Percentiles rank a stretch among this genome's conserved stretches.
These are phyloP conservation scores for Curvularia verruculosa DNA, from an alignment of 2,329 filamentous ascomycete species.

Conservation along the genomic window DNA sequence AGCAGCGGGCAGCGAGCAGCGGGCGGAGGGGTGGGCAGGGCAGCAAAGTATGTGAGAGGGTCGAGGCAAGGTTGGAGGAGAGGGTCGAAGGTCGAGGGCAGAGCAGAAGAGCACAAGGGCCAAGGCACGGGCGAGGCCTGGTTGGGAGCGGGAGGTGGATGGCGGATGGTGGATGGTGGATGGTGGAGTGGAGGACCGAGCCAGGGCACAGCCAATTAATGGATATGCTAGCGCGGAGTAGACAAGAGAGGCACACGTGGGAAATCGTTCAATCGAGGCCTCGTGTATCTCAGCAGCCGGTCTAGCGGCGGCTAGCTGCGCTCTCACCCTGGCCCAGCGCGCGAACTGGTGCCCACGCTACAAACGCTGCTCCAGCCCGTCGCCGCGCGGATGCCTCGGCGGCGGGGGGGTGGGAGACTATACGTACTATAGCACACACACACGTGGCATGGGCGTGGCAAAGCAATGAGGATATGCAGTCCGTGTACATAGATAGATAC, in stretches of 20 bases:
- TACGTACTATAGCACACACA: background rate
- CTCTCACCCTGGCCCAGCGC: slow-evolving; percentile 32
- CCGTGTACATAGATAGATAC: background rate
- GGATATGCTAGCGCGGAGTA: slow-evolving; percentile 31
- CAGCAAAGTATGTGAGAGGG: slow-evolving; percentile 39
- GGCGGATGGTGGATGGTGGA: too few relatives aligned
- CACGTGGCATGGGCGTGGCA: background rate
- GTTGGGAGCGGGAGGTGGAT: too few relatives aligned
- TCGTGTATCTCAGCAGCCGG: slow-evolving; percentile 46
- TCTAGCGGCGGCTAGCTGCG: slow-evolving; percentile 48
- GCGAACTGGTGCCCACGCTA: slow-evolving; percentile 28
- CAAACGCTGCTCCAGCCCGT: slow-evolving; percentile 10
- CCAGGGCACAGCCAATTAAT: slow-evolving; percentile 39
- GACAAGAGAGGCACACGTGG: slow-evolving; percentile 44
- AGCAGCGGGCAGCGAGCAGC: slow-evolving; percentile 33
- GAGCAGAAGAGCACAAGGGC: slow-evolving; percentile 22
- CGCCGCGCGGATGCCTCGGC: slow-evolving; percentile 12
- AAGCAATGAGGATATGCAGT: too few relatives aligned
- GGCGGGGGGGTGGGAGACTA: background rate
- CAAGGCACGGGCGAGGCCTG: slow-evolving; percentile 20
- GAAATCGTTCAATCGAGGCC: slow-evolving; percentile 48
- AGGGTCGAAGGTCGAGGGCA: slow-evolving; percentile 30
- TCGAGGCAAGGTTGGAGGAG: slow-evolving; percentile 25
- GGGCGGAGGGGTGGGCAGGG: slow-evolving; percentile 33
- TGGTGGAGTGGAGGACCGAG: slow-evolving; percentile 14